Conservation (phyloP, 371 early-diverging fungal species). For the Mucor lusitanicus region DNA sequence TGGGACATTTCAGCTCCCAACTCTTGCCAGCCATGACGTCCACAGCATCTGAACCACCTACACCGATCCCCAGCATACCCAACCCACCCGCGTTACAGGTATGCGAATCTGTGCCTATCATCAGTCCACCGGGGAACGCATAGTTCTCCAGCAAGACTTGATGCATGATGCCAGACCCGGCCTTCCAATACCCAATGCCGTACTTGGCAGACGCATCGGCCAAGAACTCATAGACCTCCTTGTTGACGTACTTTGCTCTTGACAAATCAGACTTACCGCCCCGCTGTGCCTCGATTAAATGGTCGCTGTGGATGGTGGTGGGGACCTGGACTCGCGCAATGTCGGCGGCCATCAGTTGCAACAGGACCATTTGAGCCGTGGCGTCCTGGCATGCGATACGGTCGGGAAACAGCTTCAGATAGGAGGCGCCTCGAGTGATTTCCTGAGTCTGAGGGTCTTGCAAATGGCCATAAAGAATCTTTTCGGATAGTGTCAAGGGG, state of each 20-base stretch:
- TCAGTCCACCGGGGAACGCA: conserved; percentile 96
- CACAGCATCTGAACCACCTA: conserved; percentile 98
- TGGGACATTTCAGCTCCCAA: conserved; percentile 96
- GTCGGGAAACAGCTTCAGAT: conserved; percentile 91
- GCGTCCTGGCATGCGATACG: conserved; percentile 98
- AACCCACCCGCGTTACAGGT: conserved; percentile 95
- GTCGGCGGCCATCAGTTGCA: conserved; percentile 96
- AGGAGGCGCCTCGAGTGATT: conserved; percentile 82
- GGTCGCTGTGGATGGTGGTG: conserved; percentile 95
- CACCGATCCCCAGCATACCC: conserved; percentile 94
- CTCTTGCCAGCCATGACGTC: conserved; percentile 97
- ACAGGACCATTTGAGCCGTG: conserved; percentile 95
- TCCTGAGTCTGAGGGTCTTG: conserved; percentile 86
- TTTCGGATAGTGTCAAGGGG: conserved; percentile 91
- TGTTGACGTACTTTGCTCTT: conserved; percentile 86
- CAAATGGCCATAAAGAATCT: conserved; percentile 94
- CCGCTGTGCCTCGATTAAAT: conserved; percentile 92
- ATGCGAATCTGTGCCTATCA: conserved; percentile 95
- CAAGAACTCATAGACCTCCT: conserved; percentile 96
- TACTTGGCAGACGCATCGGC: conserved; percentile 88
- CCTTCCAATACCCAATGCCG: conserved; percentile 95
- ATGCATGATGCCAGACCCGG: conserved; percentile 98
- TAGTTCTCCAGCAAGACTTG: conserved; percentile 98
- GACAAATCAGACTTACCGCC: conserved; percentile 85
- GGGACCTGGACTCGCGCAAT: conserved; percentile 89